These are phyloP conservation scores for Corylus americana DNA, from an alignment of 306 rosid species.

Conservation along the genomic window DNA sequence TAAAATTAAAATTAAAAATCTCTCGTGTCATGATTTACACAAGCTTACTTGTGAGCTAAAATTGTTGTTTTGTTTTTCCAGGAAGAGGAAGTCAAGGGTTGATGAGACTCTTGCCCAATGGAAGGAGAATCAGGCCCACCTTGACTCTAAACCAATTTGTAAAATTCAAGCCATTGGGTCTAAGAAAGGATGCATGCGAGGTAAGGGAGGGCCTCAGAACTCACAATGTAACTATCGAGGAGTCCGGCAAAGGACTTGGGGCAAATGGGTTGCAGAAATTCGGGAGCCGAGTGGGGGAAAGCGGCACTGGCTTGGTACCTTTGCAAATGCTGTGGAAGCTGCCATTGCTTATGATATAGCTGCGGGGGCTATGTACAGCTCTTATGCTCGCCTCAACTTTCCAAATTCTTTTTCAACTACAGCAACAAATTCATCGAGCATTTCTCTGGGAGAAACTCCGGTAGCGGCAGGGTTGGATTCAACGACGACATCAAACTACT, in stretches of 20 bases:
- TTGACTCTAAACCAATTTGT: slow-evolving; percentile 34
- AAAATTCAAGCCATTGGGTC: slow-evolving; percentile 80
- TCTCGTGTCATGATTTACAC: no score
- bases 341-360: slow-evolving; percentile 82
- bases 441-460: slow-evolving; percentile 37
- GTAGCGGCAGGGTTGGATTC: slow-evolving; percentile 39
- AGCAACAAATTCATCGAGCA: slow-evolving; percentile 28
- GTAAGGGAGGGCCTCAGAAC: slow-evolving; percentile 47
- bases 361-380: slow-evolving; percentile 81
- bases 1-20: no score
- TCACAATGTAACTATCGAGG: no score
- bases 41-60: no score
- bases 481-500: slow-evolving; percentile 42
- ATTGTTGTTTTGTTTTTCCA: slow-evolving; percentile 22
- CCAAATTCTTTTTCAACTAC: slow-evolving; percentile 41
- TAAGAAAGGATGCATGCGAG: slow-evolving; percentile 95
- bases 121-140: slow-evolving; percentile 53
- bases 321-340: slow-evolving; percentile 63
- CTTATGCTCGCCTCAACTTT: slow-evolving; percentile 70
- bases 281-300: no score
- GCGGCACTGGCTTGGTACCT: slow-evolving; percentile 83
- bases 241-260: no score
- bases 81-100: slow-evolving; percentile 73
- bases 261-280: no score
- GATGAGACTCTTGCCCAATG: slow-evolving; percentile 74